Base-by-base conservation (phyloP, 305 asterid species). In the Fraxinus baroniana region DNA sequence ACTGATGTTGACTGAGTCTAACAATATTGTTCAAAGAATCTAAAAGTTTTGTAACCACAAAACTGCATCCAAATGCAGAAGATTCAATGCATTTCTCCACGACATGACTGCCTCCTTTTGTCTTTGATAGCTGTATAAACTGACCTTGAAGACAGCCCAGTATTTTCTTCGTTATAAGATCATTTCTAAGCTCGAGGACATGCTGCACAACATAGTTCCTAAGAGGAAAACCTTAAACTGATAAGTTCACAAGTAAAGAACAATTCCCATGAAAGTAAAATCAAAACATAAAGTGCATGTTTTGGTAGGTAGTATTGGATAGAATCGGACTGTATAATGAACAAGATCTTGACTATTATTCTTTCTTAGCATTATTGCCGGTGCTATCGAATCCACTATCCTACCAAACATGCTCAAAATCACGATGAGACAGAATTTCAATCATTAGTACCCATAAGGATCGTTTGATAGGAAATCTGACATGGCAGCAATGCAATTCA, bases 151-250 rank as follows among this genome's bases (percentile, higher is more conserved):
- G 87, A 15, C 46, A 3, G 10, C 0, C 0, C 66, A 66, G 20
- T 26, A 89, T 84, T 28, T 4, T 22, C 0, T 1, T 4, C 0
- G 26, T 81, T 6, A 81, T 17, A 0, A 3, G 1, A 0, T 6
- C 0, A 22, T 66, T 6, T 7, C 7, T 8, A 6, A 79, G 82
- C 7, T 2, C 4, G 9, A 87, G 77, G 9, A 75, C 86, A 1
- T 74, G 64, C 78, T 89, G 92, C 66, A 89, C 90, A 2, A 89
- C 88, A n/a, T 80, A 86, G 81, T 84, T 89, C 83, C 91, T 88
- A 82, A 3, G 55, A 70, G 68, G 7, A 32, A 35, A 70, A 12
- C 22, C 20, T 28, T 32, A 70, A 70, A 70, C 75, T 30, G 28
- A 30, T 70, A 35, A 20, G 18, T 7, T 4, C 17, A 13, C 3